These are phyloP conservation scores for Entomortierella beljakovae DNA, from an alignment of 192 early-diverging fungal genomes.

Conservation along the genomic window DNA sequence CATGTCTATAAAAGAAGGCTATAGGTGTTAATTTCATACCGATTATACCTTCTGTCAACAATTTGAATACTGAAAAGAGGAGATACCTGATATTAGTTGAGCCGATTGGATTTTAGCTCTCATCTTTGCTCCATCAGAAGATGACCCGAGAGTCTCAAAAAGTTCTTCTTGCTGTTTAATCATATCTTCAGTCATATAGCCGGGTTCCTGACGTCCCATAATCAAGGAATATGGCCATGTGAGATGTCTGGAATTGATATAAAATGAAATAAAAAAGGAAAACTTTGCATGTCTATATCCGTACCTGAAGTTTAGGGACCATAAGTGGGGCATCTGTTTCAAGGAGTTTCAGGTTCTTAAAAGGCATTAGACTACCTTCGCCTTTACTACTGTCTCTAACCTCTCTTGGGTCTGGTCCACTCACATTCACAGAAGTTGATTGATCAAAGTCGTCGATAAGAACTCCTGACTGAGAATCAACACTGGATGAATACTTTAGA, in stretches of 20 bases:
- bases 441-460: constrained; percentile 26
- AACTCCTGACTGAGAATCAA: constrained; percentile 52
- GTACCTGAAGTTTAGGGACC: constrained; percentile 75
- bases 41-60: no score
- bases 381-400: constrained; percentile 53
- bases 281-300: neutral
- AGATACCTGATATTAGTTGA: constrained; percentile 73
- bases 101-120: constrained; percentile 83
- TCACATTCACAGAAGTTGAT: constrained; percentile 19
- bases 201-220: constrained; percentile 63
- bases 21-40: no score
- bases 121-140: constrained; percentile 73
- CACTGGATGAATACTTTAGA: constrained; percentile 61
- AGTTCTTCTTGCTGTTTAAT: constrained; percentile 81
- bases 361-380: constrained; percentile 62
- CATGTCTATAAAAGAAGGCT: constrained; percentile 77
- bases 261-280: constrained; percentile 7
- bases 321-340: constrained; percentile 72
- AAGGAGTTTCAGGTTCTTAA: constrained; percentile 62
- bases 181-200: constrained; percentile 92
- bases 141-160: constrained; percentile 82
- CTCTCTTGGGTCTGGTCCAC: constrained; percentile 41
- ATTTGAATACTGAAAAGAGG: no score
- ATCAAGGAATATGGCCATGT: no score
- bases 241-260: no score